Evolutionary conservation across 1,139 yeast genomes (phyloP).

Genomic region (Zygoascus meyerae): DNA sequence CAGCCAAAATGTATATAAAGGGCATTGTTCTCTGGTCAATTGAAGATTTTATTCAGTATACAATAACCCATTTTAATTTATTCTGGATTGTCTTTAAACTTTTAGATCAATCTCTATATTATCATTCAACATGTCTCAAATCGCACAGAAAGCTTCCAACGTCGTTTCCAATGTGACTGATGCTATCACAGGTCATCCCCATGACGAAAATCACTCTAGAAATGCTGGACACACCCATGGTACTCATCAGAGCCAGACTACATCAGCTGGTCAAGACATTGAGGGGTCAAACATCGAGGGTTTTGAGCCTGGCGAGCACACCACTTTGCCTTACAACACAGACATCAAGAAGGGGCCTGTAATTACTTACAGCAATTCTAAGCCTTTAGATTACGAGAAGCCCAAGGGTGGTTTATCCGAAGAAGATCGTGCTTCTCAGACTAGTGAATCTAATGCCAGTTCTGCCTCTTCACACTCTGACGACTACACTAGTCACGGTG

Average conservation of each 20-base stretch:
- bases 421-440: not conserved
- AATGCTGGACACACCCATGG: not conserved
- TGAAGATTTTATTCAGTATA: too few species aligned
- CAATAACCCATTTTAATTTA: too few species aligned
- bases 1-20: too few species aligned
- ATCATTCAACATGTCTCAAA: not conserved
- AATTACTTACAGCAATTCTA: constrained; percentile 7
- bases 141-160: not conserved
- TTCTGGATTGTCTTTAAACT: too few species aligned
- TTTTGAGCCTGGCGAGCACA: not conserved
- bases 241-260: too few species aligned
- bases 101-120: not conserved
- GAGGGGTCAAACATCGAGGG: too few species aligned
- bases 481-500: too few species aligned
- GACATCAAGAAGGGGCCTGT: constrained; percentile 10
- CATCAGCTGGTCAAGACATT: too few species aligned
- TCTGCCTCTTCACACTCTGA: too few species aligned
- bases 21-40: too few species aligned
- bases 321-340: constrained; percentile 11
- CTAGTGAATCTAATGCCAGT: too few species aligned
- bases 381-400: constrained; percentile 5
- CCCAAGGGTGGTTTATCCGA: not conserved
- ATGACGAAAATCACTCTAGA: not conserved
- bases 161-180: constrained; percentile 1
- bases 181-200: not conserved